Base-by-base conservation (phyloP, 2,329 filamentous ascomycete genomes). In the Diplodia mutila region DNA sequence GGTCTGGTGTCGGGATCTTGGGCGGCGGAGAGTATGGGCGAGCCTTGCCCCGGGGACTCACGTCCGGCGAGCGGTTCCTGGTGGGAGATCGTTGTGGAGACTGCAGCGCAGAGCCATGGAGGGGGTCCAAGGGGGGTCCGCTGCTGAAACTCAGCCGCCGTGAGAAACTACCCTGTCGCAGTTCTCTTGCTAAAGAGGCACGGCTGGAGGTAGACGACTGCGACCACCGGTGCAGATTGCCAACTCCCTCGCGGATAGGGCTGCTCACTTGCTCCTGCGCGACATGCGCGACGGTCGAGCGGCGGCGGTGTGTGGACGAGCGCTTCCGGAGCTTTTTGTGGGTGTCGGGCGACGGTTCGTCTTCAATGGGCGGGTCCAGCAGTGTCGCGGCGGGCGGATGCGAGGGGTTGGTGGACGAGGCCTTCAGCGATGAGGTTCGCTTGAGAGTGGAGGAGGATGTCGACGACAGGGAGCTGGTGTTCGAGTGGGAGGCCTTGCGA, bases 211-310 rank as follows among this genome's bases (percentile, higher is more conserved):
- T 76, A 27, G 85, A 87, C 21, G 84, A 86, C 70, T 87, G 85
- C 42, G 86, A 87, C 85, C 85, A 87, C 70, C 85, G 84, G 73
- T 87, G 85, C 65, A 86, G 77, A 68, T 83, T 85, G 48, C 79
- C 80, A 61, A 84, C 71, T 34, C 82, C 83, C 71, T 84, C 83
- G 67, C 76, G 74, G 61, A 82, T 77, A 61, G 71, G 70, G 27
- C 72, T 74, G 68, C 75, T 71, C 69, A 54, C 23, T 39, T 76
- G 76, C 63, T 82, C 81, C 65, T 78, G 74, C 49, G 78, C 78
- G 66, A 73, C 76, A 73, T 76, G 75, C 63, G 77, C 75, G 53
- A 77, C 74, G 72, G 81, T 83, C 67, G 78, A 80, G 71, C 80
- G 78, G 63, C 81, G 78, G 69, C 74, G 67, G 59, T 61, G 57